Percentiles rank a stretch among this genome's conserved stretches.
Conservation (phyloP, 305 asterid species). For the Ajuga reptans region DNA sequence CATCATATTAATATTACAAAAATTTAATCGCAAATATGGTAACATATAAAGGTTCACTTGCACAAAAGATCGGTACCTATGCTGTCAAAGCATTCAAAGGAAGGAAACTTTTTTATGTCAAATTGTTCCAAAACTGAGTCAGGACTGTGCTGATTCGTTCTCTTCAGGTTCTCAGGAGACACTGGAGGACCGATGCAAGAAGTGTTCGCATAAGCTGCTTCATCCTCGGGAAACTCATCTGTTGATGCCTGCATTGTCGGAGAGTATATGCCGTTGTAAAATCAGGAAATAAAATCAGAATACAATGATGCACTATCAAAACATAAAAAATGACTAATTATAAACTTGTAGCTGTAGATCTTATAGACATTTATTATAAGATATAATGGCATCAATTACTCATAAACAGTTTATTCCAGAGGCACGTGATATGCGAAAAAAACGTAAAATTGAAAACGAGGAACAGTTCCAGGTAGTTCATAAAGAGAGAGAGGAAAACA, state of each 20-base stretch:
- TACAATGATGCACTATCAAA: background rate
- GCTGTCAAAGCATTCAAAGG: constrained; percentile 27
- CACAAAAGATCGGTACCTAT: constrained; percentile 28
- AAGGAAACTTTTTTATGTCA: constrained; percentile 20
- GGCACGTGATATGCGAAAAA: too few species aligned
- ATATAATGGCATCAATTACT: too few species aligned
- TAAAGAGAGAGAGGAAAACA: constrained; percentile 1
- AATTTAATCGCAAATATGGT: background rate
- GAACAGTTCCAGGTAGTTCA: background rate
- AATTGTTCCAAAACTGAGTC: constrained; percentile 50
- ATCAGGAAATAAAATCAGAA: background rate
- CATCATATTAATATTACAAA: background rate
- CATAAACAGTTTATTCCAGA: too few species aligned
- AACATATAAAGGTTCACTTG: constrained; percentile 12
- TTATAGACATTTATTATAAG: too few species aligned
- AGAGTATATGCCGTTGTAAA: constrained; percentile 1
- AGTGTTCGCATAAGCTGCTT: constrained; percentile 21
- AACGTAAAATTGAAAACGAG: too few species aligned
- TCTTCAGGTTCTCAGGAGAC: constrained; percentile 32
- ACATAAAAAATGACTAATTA: too few species aligned
- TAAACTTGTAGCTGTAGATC: too few species aligned
- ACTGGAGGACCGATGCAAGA: constrained; percentile 21
- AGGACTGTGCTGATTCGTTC: constrained; percentile 48
- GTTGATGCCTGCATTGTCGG: constrained; percentile 37
- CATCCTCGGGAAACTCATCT: constrained; percentile 26